phyloP scores from a whole-genome alignment of 768 basidiomycete genomes.

The Tylopilus felleus region DNA sequence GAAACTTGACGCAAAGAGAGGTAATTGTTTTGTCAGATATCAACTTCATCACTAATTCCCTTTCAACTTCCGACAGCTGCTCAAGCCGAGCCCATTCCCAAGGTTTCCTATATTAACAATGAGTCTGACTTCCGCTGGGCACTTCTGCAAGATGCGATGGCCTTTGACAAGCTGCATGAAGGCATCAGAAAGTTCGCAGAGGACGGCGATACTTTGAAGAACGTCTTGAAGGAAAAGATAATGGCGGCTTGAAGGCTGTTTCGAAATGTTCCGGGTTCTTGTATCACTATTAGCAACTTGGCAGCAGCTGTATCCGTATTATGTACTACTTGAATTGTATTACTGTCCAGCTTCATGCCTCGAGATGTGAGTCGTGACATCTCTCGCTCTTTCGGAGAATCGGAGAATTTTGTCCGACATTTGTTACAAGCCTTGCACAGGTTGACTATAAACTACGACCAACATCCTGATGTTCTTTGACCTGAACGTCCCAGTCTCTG shows the following conservation, averaged over 20 bases:
- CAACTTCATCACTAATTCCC: neutral
- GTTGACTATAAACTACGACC: neutral
- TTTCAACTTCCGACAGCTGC: conserved; percentile 29
- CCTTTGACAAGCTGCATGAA: conserved; percentile 39
- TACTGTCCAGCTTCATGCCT: neutral
- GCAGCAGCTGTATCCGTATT: neutral
- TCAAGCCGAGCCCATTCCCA: conserved; percentile 63
- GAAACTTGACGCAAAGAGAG: conserved; percentile 67
- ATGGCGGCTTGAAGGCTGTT: neutral
- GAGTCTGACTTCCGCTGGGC: conserved; percentile 93
- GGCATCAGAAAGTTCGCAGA: conserved; percentile 97
- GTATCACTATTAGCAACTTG: neutral
- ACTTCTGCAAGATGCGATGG: conserved; percentile 88
- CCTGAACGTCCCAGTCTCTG: conserved; percentile 55
- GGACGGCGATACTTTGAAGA: conserved; percentile 84
- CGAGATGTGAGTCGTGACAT: no score
- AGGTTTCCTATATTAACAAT: conserved; percentile 82
- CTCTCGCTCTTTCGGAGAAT: no score
- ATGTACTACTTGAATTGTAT: neutral
- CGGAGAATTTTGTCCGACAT: no score
- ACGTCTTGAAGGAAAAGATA: conserved; percentile 48
- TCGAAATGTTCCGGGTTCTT: neutral
- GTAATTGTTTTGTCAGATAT: conserved; percentile 33
- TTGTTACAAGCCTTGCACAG: no score
- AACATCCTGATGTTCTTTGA: conserved; percentile 56